Evolutionary conservation across 352 stramenopile species (phyloP).

Genomic region (Pythium aristosporum): DNA sequence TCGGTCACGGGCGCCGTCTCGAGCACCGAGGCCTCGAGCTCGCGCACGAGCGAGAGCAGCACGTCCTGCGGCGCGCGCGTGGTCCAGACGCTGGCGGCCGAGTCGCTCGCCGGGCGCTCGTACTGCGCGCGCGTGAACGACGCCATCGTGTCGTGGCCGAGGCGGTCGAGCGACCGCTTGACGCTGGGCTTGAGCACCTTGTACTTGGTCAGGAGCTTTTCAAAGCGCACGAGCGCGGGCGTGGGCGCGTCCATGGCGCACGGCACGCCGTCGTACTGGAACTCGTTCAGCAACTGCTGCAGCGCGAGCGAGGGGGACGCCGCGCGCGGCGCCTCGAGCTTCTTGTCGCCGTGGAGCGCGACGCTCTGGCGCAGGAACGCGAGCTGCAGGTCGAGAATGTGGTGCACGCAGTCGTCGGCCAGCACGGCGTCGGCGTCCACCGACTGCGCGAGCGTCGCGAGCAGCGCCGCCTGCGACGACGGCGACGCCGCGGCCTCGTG

Average conservation of each 20-base stretch:
- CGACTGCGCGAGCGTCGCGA: slow-evolving; percentile 7
- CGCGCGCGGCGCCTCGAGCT: slow-evolving; percentile 8
- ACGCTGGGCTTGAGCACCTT: slow-evolving; percentile 56
- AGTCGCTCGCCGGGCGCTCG: slow-evolving; percentile 14
- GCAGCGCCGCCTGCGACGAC: neutral
- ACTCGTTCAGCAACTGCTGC: slow-evolving; percentile 47
- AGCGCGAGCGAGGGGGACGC: slow-evolving; percentile 18
- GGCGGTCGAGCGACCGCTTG: slow-evolving; percentile 61
- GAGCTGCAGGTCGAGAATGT: slow-evolving; percentile 59
- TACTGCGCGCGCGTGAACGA: slow-evolving; percentile 38
- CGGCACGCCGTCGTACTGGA: slow-evolving; percentile 26
- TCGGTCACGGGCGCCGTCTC: slow-evolving; percentile 37
- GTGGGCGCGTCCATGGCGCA: slow-evolving; percentile 46
- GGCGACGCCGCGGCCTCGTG: slow-evolving; percentile 22
- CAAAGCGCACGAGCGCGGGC: slow-evolving; percentile 51
- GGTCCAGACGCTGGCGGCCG: slow-evolving; percentile 38
- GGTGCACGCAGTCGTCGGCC: slow-evolving; percentile 56
- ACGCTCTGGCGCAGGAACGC: slow-evolving; percentile 54
- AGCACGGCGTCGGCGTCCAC: slow-evolving; percentile 53
- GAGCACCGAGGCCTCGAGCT: slow-evolving; percentile 57
- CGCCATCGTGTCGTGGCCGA: slow-evolving; percentile 64
- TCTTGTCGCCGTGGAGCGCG: slow-evolving; percentile 51
- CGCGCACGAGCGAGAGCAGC: slow-evolving; percentile 66
- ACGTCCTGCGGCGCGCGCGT: slow-evolving; percentile 55
- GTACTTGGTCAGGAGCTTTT: slow-evolving; percentile 65